Evolutionary conservation across 2,329 filamentous ascomycete species (phyloP), one percentile per base, ranked within the genome.

Genomic region (Ophiostoma montium): DNA sequence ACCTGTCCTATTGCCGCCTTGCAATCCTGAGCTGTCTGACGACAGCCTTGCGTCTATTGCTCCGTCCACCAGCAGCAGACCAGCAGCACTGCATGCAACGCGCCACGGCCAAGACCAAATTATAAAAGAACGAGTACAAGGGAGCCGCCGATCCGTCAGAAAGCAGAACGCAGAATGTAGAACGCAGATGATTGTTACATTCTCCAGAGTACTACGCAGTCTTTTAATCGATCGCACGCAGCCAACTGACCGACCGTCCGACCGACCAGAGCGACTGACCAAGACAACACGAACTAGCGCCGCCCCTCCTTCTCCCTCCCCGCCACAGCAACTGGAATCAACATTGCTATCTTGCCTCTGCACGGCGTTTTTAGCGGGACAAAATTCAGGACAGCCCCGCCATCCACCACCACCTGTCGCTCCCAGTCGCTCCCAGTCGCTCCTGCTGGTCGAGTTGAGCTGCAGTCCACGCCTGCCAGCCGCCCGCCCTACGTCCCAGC

Each of bases 311-410:
- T 8, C 8, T 27, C 23, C 8, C 23, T 27, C 23, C 23, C 23
- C 23, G 23, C 23, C 23, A 27, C 23, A 27, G 23, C 23, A 33
- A 33, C 10, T 33, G 31, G 12, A 33, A 12, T 33, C 31, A 33
- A 33, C 13, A 33, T 33, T 10, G 13, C 9, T 33, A 33, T 11
- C 31, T 12, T 33, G 13, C 6, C 31, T 7, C 10, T 15, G 31
- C 13, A 12, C 13, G 12, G 31, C 31, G 31, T 33, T 27, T 33
- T 33, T 33, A 33, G 23, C 35, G 18, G 27, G 35, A 16, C 10
- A 18, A 46, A 36, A 36, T 18, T 3, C n/a, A 46, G 21, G 13
- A 43, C n/a, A 50, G 35, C 35, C 43, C 48, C 42, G 48, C 48
- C 43, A 39, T 47, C 42, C 39, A 38, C 15, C 23, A n/a, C 41